Base-by-base conservation (phyloP, 2,329 filamentous ascomycete species). In the Cordyceps fumosorosea region DNA sequence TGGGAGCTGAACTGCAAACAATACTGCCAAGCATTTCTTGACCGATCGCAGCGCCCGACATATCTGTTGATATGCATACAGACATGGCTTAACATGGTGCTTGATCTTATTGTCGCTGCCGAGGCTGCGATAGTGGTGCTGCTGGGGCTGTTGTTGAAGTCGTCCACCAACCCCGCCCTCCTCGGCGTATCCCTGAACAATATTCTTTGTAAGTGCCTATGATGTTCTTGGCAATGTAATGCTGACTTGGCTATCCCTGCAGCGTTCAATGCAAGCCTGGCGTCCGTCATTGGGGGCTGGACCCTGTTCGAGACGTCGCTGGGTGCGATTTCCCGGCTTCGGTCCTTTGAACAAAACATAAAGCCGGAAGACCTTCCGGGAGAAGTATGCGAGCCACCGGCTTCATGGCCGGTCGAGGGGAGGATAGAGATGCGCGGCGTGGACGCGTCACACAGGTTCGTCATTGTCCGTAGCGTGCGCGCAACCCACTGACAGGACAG, bases 31-130 rank as follows among this genome's bases (percentile, higher is more conserved):
- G 53, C 40, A 34, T 62, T 65, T 57, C 72, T 84, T 8, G 80
- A 67, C 55, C 56, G 51, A 1, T 72, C 69, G 0, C 71, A 73
- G 47, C 64, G 67, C n/a, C 71, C 70, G 0, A 70, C 65, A 7
- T 73, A 83, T 62, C 69, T 81, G 7, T 72, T 82, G 11, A 78
- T 74, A 62, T 75, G 76, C 22, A 77, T 82, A 16, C 81, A 83
- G 64, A 71, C 77, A 26, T 83, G 80, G 80, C 69, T 83, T 1
- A 77, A 72, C 0, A 67, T 83, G 2, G 77, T 80, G 1, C 67
- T 84, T 11, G 79, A 83, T 63, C 66, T 83, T 2, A 53, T 70
- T 3, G 77, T 81, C 0, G 76, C 79, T 0, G 76, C 67, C 1
- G 55, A 63, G 44, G 55, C 50, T 3, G 53, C 61, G 12, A 72